Percentiles rank a stretch among this genome's conserved stretches.
phyloP scores from a whole-genome alignment of 352 stramenopile genomes.

The Pythium apleroticum region DNA sequence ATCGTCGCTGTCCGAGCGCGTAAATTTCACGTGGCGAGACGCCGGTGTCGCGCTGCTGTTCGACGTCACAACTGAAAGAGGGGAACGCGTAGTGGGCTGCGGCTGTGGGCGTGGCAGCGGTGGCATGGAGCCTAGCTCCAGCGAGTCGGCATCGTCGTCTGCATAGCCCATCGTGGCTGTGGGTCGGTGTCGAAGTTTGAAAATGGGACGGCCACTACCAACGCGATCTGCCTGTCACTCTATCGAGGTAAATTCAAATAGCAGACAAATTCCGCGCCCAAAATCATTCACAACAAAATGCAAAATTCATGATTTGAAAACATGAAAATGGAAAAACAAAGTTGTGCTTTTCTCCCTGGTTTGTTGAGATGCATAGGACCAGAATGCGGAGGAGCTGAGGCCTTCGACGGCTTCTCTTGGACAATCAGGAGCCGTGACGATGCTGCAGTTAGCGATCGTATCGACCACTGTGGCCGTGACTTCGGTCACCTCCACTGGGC shows the following conservation, averaged over 20 bases:
- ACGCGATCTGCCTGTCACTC: background rate
- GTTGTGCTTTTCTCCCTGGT: background rate
- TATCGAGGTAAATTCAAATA: background rate
- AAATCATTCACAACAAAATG: background rate
- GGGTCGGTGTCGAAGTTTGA: background rate
- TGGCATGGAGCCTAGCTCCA: slow-evolving; percentile 48
- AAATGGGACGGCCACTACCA: background rate
- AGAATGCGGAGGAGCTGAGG: slow-evolving; percentile 1
- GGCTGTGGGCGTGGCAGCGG: slow-evolving; percentile 43
- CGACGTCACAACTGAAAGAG: slow-evolving; percentile 5
- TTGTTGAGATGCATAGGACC: too few species aligned
- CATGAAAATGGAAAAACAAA: slow-evolving; percentile 10
- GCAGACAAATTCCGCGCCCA: background rate
- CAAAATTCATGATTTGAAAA: background rate
- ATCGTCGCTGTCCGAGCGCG: slow-evolving; percentile 23
- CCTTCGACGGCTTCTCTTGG: background rate
- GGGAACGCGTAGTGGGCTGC: slow-evolving; percentile 25
- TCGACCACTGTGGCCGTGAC: slow-evolving; percentile 31
- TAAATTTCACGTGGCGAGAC: background rate
- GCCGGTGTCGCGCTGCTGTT: background rate
- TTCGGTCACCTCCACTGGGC: slow-evolving; percentile 18
- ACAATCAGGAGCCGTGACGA: background rate
- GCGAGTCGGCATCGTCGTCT: slow-evolving; percentile 30
- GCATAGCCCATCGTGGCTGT: slow-evolving; percentile 12
- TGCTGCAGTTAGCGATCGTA: slow-evolving; percentile 52